Percentiles rank a stretch among this genome's conserved stretches.
phyloP scores from a whole-genome alignment of 2,329 filamentous ascomycete species.

The Arachnomyces sp. region DNA sequence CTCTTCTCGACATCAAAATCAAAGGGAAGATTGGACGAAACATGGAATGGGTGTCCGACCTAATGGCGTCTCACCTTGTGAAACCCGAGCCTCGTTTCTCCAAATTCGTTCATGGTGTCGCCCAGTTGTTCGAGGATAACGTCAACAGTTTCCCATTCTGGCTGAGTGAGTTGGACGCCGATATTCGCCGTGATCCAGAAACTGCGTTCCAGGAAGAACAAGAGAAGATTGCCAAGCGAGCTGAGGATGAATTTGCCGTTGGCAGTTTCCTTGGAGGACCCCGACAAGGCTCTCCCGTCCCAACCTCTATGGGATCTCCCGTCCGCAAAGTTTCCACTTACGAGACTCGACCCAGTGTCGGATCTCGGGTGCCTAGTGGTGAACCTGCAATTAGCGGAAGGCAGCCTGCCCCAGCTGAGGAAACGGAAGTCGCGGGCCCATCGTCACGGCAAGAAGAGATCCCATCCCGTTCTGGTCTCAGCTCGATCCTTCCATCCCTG shows the following conservation, averaged over 20 bases:
- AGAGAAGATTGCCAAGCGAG: constrained; percentile 67
- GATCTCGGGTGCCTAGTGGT: constrained; percentile 4
- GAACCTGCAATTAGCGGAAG: constrained; percentile 8
- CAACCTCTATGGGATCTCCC: constrained; percentile 27
- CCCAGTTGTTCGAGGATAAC: constrained; percentile 85
- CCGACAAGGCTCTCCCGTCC: constrained; percentile 21
- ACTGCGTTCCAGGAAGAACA: constrained; percentile 87
- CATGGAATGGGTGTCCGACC: constrained; percentile 78
- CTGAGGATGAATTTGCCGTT: constrained; percentile 80
- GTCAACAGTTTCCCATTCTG: constrained; percentile 96
- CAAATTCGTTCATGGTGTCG: constrained; percentile 92
- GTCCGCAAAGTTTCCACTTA: constrained; percentile 20
- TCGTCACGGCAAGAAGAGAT: constrained; percentile 23
- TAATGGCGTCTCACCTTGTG: constrained; percentile 88
- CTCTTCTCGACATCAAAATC: constrained; percentile 86
- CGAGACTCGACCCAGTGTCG: constrained; percentile 15
- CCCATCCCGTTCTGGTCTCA: constrained; percentile 45
- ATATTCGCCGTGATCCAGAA: constrained; percentile 89
- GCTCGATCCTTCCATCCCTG: constrained; percentile 71
- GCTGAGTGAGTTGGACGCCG: constrained; percentile 82
- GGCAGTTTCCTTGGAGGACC: constrained; percentile 69
- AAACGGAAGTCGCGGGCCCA: constrained; percentile 20
- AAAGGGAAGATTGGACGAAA: constrained; percentile 54
- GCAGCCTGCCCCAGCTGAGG: constrained; percentile 7
- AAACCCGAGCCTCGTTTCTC: constrained; percentile 85